phyloP scores from a whole-genome alignment of 2,329 filamentous ascomycete genomes.

The Colletotrichum tropicicola region DNA sequence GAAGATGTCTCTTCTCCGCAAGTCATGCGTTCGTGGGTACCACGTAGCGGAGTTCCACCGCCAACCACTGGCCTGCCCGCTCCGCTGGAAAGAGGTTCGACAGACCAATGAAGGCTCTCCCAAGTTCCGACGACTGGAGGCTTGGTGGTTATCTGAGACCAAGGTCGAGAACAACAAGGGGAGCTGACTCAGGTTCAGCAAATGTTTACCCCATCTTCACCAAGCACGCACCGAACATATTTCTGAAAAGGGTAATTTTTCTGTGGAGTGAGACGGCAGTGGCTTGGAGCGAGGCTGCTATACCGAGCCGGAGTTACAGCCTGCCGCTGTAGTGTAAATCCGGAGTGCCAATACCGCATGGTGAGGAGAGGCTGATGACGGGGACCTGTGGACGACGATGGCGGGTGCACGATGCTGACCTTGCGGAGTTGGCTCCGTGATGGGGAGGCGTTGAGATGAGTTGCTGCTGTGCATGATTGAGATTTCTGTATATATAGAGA shows the following conservation, averaged over 20 bases:
- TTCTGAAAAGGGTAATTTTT: conserved; percentile 9
- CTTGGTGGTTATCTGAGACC: background rate
- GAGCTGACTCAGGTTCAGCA: conserved; percentile 16
- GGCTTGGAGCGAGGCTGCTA: background rate
- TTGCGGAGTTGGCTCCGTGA: background rate
- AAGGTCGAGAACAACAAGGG: background rate
- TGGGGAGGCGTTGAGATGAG: background rate
- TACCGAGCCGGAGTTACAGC: background rate
- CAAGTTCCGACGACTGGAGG: background rate
- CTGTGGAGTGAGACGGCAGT: background rate
- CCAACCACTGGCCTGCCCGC: background rate
- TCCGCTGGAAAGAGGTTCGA: background rate
- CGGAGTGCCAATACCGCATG: background rate
- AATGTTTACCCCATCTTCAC: background rate
- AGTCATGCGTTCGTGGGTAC: background rate
- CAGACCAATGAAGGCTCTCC: background rate
- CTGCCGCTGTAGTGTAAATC: background rate
- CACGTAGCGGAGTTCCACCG: conserved; percentile 18
- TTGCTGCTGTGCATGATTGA: background rate
- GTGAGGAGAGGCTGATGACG: background rate
- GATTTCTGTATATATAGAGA: conserved; percentile 8
- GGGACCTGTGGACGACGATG: background rate
- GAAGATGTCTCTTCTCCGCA: background rate
- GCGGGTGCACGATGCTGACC: background rate
- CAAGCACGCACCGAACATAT: background rate